These are phyloP conservation scores for Botrytis hyacinthi DNA, from an alignment of 2,329 filamentous ascomycete species.

Conservation along the genomic window DNA sequence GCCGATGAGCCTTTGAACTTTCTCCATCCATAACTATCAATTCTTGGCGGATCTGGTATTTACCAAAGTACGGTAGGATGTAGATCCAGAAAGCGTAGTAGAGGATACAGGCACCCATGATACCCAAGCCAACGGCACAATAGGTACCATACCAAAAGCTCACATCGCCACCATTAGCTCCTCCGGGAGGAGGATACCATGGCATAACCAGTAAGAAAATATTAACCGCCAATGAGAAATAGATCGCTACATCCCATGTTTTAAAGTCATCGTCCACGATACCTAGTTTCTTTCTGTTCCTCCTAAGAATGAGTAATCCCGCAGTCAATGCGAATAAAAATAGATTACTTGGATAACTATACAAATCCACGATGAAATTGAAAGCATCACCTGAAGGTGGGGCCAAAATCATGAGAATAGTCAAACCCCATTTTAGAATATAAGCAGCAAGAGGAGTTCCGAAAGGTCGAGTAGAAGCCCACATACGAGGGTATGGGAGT, in stretches of 20 bases:
- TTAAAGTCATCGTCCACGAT: slow-evolving; percentile 44
- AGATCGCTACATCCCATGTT: slow-evolving; percentile 56
- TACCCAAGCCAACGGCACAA: slow-evolving; percentile 59
- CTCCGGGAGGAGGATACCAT: slow-evolving; percentile 65
- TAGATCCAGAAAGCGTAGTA: slow-evolving; percentile 62
- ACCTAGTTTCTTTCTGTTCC: slow-evolving; percentile 50
- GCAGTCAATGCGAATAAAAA: slow-evolving; percentile 57
- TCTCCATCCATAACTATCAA: slow-evolving; percentile 50
- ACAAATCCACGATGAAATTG: slow-evolving; percentile 59
- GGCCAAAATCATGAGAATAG: slow-evolving; percentile 58
- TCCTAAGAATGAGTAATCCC: slow-evolving; percentile 58
- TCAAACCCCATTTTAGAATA: slow-evolving; percentile 55
- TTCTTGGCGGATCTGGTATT: slow-evolving; percentile 56
- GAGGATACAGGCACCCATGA: slow-evolving; percentile 52
- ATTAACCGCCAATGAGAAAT: slow-evolving; percentile 59
- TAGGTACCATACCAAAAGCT: slow-evolving; percentile 75
- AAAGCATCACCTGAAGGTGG: slow-evolving; percentile 64
- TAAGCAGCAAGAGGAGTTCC: slow-evolving; percentile 62
- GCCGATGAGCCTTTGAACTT: slow-evolving; percentile 44
- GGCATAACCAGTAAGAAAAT: slow-evolving; percentile 66
- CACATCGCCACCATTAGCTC: slow-evolving; percentile 60
- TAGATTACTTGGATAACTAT: slow-evolving; percentile 55
- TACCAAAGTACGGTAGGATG: slow-evolving; percentile 50
- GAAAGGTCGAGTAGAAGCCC: slow-evolving; percentile 62
- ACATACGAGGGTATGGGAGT: slow-evolving; percentile 36